phyloP scores from a whole-genome alignment of 2,329 filamentous ascomycete species.

The Amauroascus verrucosus region DNA sequence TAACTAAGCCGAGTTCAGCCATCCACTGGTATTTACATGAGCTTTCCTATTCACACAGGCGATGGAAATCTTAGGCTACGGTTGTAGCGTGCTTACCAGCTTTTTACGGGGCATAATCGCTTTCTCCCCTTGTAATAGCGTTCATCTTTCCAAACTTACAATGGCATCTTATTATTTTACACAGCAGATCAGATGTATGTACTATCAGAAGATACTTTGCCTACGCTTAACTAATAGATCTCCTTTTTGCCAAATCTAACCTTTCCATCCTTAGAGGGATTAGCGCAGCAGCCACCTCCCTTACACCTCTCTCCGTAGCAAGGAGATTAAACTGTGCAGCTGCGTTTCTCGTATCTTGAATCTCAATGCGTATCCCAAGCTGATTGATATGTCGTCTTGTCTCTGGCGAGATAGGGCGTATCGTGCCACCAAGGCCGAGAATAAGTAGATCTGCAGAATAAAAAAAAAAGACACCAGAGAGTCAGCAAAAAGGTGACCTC shows the following conservation, averaged over 20 bases:
- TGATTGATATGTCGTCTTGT: constrained; percentile 62
- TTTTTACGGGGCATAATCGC: too few relatives aligned
- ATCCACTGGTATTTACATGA: too few relatives aligned
- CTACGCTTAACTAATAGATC: not conserved
- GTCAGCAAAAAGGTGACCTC: constrained; percentile 7
- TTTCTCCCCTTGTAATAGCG: too few relatives aligned
- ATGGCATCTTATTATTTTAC: too few relatives aligned
- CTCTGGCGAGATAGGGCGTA: constrained; percentile 64
- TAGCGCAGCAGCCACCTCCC: constrained; percentile 75
- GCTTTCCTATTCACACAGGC: too few relatives aligned
- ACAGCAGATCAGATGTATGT: too few relatives aligned
- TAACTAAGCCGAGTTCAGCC: too few relatives aligned
- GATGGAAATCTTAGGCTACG: not conserved
- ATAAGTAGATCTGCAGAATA: constrained; percentile 63
- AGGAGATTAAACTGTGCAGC: constrained; percentile 89
- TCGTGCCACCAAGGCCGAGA: constrained; percentile 69
- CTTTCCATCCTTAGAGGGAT: constrained; percentile 47
- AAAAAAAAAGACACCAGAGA: not conserved
- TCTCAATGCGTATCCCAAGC: constrained; percentile 74
- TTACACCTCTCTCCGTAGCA: constrained; percentile 82
- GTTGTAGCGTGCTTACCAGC: too few relatives aligned
- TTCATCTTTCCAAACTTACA: too few relatives aligned
- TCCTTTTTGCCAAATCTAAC: not conserved
- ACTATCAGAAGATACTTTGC: too few relatives aligned
- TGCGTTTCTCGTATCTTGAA: constrained; percentile 87